Percentiles rank a stretch among this genome's conserved stretches.
These are phyloP conservation scores for Monascus purpureus DNA, from an alignment of 495 filamentous ascomycete genomes.

Conservation along the genomic window DNA sequence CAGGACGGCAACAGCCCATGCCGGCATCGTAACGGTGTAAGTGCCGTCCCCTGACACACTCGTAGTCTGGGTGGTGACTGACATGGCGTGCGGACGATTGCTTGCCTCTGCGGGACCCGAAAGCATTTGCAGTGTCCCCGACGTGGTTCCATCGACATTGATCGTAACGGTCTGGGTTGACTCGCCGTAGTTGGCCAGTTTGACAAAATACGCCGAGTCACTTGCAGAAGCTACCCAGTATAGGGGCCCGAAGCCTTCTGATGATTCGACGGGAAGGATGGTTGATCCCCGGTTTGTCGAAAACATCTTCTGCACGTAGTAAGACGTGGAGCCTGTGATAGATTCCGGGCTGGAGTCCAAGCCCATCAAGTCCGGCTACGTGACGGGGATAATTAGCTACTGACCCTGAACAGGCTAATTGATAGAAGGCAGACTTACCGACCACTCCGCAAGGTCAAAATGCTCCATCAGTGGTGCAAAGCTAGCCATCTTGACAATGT, in stretches of 20 bases:
- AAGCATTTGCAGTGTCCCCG: conserved; percentile 15
- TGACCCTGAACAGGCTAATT: no score
- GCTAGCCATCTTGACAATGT: no score
- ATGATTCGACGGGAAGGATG: conserved; percentile 33
- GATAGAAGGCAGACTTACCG: no score
- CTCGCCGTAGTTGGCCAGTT: conserved; percentile 19
- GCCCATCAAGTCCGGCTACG: conserved; percentile 20
- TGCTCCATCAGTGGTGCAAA: no score
- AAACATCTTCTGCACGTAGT: conserved; percentile 32
- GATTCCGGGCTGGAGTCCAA: conserved; percentile 34
- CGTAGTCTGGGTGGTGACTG: conserved; percentile 5
- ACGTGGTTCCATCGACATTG: conserved; percentile 11
- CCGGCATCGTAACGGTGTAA: conserved; percentile 13
- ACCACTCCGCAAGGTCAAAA: no score
- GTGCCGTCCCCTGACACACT: conserved; percentile 6
- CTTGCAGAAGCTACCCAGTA: conserved; percentile 44
- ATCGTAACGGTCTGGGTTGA: conserved; percentile 11
- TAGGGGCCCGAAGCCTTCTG: conserved; percentile 32
- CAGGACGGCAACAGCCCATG: conserved; percentile 23
- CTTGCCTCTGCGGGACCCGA: conserved; percentile 9
- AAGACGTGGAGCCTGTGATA: conserved; percentile 21
- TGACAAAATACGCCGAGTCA: conserved; percentile 17
- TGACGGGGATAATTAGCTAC: no score
- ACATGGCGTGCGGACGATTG: conserved; percentile 12
- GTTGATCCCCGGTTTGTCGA: conserved; percentile 39